phyloP scores from a whole-genome alignment of 2,329 filamentous ascomycete genomes.

The Hypoxylon sp. region DNA sequence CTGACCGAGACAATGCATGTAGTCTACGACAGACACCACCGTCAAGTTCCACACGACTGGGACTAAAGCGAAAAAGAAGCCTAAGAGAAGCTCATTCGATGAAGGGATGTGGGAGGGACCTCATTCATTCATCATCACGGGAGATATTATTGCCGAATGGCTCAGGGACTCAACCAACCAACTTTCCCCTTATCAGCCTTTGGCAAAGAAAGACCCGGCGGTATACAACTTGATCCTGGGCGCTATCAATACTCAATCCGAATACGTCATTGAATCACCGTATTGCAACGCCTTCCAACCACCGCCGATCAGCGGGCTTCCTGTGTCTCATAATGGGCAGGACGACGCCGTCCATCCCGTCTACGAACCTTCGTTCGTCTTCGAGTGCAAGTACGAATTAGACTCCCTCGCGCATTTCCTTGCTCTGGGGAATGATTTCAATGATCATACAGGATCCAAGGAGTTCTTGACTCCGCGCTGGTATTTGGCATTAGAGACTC shows the following conservation, averaged over 20 bases:
- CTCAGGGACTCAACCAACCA: slow-evolving; percentile 94
- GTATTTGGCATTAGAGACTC: slow-evolving; percentile 80
- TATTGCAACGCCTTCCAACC: slow-evolving; percentile 99
- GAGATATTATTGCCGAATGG: slow-evolving; percentile 93
- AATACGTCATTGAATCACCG: slow-evolving; percentile 93
- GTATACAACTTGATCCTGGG: slow-evolving; percentile 88
- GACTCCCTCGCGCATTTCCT: slow-evolving; percentile 96
- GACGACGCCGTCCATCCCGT: slow-evolving; percentile 86
- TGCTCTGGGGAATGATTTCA: slow-evolving; percentile 86
- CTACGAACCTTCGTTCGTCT: slow-evolving; percentile 88
- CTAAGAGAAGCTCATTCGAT: slow-evolving; percentile 59
- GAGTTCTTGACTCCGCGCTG: slow-evolving; percentile 85
- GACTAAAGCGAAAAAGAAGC: slow-evolving; percentile 66
- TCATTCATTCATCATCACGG: slow-evolving; percentile 92
- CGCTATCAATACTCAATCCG: slow-evolving; percentile 95
- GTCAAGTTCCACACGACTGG: slow-evolving; percentile 87
- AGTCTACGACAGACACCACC: slow-evolving; percentile 89
- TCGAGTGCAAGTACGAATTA: slow-evolving; percentile 99
- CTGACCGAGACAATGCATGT: slow-evolving; percentile 34
- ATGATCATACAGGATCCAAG: slow-evolving; percentile 81
- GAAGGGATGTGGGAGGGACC: slow-evolving; percentile 82
- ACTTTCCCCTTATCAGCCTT: slow-evolving; percentile 86
- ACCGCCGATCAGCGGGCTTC: slow-evolving; percentile 83
- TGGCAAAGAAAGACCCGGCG: slow-evolving; percentile 84
- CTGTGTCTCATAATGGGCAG: slow-evolving; percentile 82